phyloP scores from a whole-genome alignment of 352 stramenopile species.

The Globisporangium camurandrum region DNA sequence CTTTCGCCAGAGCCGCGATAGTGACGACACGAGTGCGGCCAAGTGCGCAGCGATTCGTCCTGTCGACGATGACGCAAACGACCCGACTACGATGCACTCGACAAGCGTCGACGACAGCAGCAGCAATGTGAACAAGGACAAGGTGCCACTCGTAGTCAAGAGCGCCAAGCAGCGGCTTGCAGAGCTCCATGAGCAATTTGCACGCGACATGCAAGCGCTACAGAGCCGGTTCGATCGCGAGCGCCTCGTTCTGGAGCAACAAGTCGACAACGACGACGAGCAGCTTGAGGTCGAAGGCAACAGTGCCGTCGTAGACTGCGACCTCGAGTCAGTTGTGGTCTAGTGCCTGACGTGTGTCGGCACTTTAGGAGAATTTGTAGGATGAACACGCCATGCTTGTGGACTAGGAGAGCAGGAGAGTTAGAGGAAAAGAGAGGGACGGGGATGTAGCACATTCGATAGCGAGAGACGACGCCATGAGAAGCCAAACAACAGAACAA shows the following conservation, averaged over 20 bases:
- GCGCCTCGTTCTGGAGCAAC: conserved; percentile 34
- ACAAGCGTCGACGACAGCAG: conserved; percentile 5
- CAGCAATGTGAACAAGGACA: conserved; percentile 4
- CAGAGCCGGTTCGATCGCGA: conserved; percentile 33
- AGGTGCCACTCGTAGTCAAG: conserved; percentile 10
- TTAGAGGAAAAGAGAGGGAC: background rate
- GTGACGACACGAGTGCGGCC: conserved; percentile 6
- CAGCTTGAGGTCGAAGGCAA: no score
- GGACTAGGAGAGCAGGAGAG: background rate
- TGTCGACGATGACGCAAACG: conserved; percentile 9
- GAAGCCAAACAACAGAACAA: no score
- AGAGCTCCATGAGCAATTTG: conserved; percentile 48
- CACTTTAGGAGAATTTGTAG: no score
- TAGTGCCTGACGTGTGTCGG: background rate
- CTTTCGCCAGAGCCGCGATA: conserved; percentile 30
- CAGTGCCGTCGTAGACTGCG: background rate
- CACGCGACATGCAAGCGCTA: conserved; percentile 33
- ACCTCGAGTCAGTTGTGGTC: conserved; percentile 11
- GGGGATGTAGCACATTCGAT: no score
- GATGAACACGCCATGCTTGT: background rate
- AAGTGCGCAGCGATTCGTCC: conserved; percentile 6
- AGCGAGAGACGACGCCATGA: no score
- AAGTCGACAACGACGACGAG: conserved; percentile 15
- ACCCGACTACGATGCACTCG: background rate
- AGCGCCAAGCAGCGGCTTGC: conserved; percentile 36